Base-by-base conservation (phyloP, 106 monocot species). In the Dioscorea alata region DNA sequence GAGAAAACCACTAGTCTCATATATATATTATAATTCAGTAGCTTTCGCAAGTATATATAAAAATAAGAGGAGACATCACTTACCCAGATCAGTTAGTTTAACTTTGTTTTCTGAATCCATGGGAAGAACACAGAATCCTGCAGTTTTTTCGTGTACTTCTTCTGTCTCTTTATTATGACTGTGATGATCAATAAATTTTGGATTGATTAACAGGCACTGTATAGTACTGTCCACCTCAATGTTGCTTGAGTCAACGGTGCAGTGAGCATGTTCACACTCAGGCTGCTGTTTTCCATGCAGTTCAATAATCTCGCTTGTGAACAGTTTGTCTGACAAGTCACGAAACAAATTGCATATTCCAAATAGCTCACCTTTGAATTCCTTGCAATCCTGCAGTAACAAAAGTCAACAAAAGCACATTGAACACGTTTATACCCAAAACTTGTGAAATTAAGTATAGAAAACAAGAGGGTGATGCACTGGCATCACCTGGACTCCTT, bases 301-400 rank as follows among this genome's bases (percentile, higher is more conserved):
- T 53, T 88, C 88, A 75, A 91, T 83, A 53, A 95, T 95, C 61
- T 91, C 91, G 48, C 85, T 88, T 35, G 91, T 95, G 76, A 91
- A 95, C 48, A 88, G 88, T 66, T 88, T 91, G 57, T 95, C 91
- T 51, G 91, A 90, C 33, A 95, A 73, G 50, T 95, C 91, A 48
- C 88, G 85, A 53, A 95, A 95, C 63, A 95, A 75, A 71, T 95
- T 95, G 71, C 83, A 91, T 52, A 95, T 95, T 73, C 94, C 94
- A 86, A 95, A 95, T 18, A 95, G 79, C 56, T 95, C 91, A 8
- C 94, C 94, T 76, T 95, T 72, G 71, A 91, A 95, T 77, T 95
- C 85, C 71, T 95, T 95, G 81, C 90, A 85, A 67, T 95, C 94
- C 94, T 91, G 62, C 58, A 61, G 52, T 24, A 48, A 83, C 31